Conservation (phyloP, 768 basidiomycete genomes). For the Amanita phalloides region DNA sequence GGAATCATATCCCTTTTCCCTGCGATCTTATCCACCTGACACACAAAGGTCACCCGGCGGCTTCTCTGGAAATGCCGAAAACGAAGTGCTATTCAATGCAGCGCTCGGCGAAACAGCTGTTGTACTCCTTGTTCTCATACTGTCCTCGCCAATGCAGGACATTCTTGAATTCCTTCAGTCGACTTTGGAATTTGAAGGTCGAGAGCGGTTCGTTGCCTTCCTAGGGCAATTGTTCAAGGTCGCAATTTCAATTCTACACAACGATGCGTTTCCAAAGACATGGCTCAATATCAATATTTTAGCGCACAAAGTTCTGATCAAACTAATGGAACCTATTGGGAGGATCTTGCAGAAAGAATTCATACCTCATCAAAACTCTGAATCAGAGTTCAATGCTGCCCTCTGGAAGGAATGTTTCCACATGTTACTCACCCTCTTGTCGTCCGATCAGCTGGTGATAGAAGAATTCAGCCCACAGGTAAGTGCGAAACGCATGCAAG, state of each 20-base stretch:
- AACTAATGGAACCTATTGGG: slow-evolving; percentile 77
- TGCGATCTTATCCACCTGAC: slow-evolving; percentile 60
- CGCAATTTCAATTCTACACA: slow-evolving; percentile 68
- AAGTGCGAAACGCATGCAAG: slow-evolving; percentile 8
- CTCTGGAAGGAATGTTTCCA: slow-evolving; percentile 79
- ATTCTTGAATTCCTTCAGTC: slow-evolving; percentile 72
- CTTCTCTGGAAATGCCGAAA: slow-evolving; percentile 24
- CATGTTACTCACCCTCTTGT: slow-evolving; percentile 75
- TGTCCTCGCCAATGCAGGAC: slow-evolving; percentile 70
- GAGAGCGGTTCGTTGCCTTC: slow-evolving; percentile 60
- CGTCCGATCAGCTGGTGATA: slow-evolving; percentile 86
- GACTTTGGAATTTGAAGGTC: slow-evolving; percentile 81
- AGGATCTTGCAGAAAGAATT: slow-evolving; percentile 72
- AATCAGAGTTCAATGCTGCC: slow-evolving; percentile 56
- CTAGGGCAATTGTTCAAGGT: slow-evolving; percentile 77
- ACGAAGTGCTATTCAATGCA: slow-evolving; percentile 52
- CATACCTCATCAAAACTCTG: slow-evolving; percentile 56
- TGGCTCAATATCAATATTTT: slow-evolving; percentile 92
- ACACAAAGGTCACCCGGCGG: slow-evolving; percentile 22
- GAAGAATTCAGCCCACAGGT: slow-evolving; percentile 95
- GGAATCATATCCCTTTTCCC: slow-evolving; percentile 86
- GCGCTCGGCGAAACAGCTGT: slow-evolving; percentile 79
- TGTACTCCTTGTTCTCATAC: slow-evolving; percentile 71
- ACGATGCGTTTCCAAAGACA: slow-evolving; percentile 79
- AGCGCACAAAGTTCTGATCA: slow-evolving; percentile 79